A percentile compares a stretch with the other conserved stretches of the same genome.
These are phyloP conservation scores for Penicillium sp. DNA, from an alignment of 2,329 filamentous ascomycete genomes.

Conservation along the genomic window DNA sequence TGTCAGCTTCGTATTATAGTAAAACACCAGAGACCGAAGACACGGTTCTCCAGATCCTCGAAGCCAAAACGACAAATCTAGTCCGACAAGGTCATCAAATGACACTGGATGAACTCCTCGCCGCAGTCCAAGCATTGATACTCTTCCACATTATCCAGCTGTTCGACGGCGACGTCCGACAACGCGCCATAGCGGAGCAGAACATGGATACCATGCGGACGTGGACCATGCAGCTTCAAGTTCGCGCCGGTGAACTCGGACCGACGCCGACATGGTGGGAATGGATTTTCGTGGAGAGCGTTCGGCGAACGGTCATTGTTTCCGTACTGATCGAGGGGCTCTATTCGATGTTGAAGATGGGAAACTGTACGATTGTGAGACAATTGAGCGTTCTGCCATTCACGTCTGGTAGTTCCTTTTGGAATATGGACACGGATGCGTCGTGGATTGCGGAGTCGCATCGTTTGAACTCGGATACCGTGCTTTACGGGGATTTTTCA, in stretches of 20 bases:
- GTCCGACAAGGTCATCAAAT: background rate
- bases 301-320: slow-evolving; percentile 20
- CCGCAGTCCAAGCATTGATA: slow-evolving; percentile 5
- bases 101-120: slow-evolving; percentile 6
- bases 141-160: slow-evolving; percentile 16
- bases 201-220: slow-evolving; percentile 6
- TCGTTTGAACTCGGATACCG: background rate
- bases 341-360: slow-evolving; percentile 4
- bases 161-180: slow-evolving; percentile 18
- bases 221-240: slow-evolving; percentile 10
- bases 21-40: background rate
- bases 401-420: background rate
- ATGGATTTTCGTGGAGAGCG: slow-evolving; percentile 18
- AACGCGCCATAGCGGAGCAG: slow-evolving; percentile 15
- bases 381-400: background rate
- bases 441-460: background rate
- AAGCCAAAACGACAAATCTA: background rate
- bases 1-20: slow-evolving; percentile 12
- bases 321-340: slow-evolving; percentile 8
- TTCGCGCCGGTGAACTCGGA: background rate
- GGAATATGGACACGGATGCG: background rate
- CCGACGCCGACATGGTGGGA: slow-evolving; percentile 8
- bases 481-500: background rate
- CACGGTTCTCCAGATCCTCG: background rate
- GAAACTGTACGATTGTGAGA: background rate